Evolutionary conservation across 495 filamentous ascomycete species (phyloP), one percentile per base, ranked within the genome.

Genomic region (Penicillium macrosclerotiorum): DNA sequence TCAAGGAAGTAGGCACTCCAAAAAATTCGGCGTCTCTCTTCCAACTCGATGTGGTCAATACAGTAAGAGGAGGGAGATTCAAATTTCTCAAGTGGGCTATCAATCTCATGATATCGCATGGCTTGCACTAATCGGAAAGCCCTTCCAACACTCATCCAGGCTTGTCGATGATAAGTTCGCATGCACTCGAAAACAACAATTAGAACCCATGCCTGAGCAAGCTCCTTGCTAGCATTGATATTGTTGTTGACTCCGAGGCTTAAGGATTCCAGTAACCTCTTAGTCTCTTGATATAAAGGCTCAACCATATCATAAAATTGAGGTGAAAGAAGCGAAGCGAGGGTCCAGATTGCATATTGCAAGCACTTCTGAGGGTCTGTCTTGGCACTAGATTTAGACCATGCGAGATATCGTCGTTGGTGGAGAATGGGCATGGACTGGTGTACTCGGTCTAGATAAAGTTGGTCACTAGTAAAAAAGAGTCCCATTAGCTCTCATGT

Each of bases 1-100:
- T 81, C 77, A 2, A 81, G 63, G 19, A 64, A 71, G 37, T 76
- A 81, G 0, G 76, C 73, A 41, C 79, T 64, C 78, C 78, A 81
- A 46, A 81, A 81, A 0, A 69, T 65, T 20, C 76, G 63, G 18
- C 76, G 62, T 47, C 63, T 64, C 42, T 78, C 74, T 42, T 81
- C 77, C 3, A 55, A 32, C 20, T 58, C 51, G 14, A 62, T 51
- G 14, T 44, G 35, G 22, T 56, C 49, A 14, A 5, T 40, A 34
- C 14, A 18, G 1, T 17, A 29, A 29, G 37, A 8, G 8, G 39
- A 42, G 5, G 25, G 29, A 3, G 31, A 7, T 1, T 30, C 39
- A 5, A n/a, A n/a, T 6, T 34, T 37, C 17, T 49, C 41, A 2
- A 19, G 31, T 8, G 62, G 54, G 23, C 27, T 51, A 27, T 80